Evolutionary conservation across 1,284 basidiomycete species (phyloP).

Genomic region (Ganoderma lingzhi): DNA sequence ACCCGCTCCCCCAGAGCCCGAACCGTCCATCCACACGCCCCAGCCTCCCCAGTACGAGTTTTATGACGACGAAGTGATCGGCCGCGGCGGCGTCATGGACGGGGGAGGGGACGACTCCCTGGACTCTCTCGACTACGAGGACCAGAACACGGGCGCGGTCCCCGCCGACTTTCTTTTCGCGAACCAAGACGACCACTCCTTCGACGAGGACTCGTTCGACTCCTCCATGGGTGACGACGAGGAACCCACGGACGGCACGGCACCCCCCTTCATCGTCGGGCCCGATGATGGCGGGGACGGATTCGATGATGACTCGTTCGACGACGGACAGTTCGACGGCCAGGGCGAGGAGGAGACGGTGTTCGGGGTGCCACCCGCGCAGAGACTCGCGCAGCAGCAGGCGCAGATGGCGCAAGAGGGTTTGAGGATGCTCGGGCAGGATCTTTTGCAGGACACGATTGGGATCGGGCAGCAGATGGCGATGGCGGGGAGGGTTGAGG

Average conservation of each 20-base stretch:
- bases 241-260: conserved; percentile 37
- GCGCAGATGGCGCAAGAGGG: conserved; percentile 34
- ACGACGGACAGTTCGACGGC: conserved; percentile 40
- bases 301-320: conserved; percentile 58
- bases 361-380: conserved; percentile 68
- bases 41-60: conserved; percentile 38
- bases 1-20: conserved; percentile 15
- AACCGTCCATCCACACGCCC: conserved; percentile 33
- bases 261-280: conserved; percentile 56
- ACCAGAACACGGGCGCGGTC: conserved; percentile 36
- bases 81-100: conserved; percentile 32
- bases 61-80: conserved; percentile 39
- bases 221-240: conserved; percentile 36
- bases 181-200: conserved; percentile 40
- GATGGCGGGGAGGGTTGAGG: conserved; percentile 56
- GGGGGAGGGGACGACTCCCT: conserved; percentile 54
- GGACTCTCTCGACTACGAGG: conserved; percentile 64
- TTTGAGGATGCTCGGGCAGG: conserved; percentile 64
- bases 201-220: conserved; percentile 34
- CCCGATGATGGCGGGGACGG: conserved; percentile 34
- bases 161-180: conserved; percentile 43
- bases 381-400: conserved; percentile 43
- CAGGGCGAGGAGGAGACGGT: conserved; percentile 67
- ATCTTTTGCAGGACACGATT: conserved; percentile 68
- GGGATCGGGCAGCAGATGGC: conserved; percentile 63